Conservation (phyloP, 169 alveolate genomes). For the Pseudocohnilembus persalinus region DNA sequence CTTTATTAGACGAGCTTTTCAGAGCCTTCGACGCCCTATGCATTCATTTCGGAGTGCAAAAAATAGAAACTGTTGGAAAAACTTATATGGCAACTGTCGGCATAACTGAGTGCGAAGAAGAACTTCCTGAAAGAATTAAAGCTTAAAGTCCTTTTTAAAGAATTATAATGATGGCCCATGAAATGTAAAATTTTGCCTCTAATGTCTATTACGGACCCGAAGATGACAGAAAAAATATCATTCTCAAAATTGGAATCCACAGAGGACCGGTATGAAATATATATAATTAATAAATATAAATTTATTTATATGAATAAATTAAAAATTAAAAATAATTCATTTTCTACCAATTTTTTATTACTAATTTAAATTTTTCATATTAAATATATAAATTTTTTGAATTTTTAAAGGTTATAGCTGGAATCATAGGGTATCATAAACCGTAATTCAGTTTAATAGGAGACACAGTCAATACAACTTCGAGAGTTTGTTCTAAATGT, state of each 20-base stretch:
- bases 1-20: slow-evolving; percentile 85
- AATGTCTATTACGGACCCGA: not conserved
- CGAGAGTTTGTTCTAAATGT: slow-evolving; percentile 77
- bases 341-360: no score
- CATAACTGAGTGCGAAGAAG: slow-evolving; percentile 66
- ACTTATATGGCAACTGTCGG: slow-evolving; percentile 90
- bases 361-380: slow-evolving; percentile 60
- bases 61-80: slow-evolving; percentile 90
- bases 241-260: not conserved
- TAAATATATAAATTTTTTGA: slow-evolving; percentile 50
- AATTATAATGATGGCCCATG: not conserved
- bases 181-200: not conserved
- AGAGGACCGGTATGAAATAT: not conserved
- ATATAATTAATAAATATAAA: no score
- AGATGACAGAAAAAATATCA: not conserved
- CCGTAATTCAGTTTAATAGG: slow-evolving; percentile 87
- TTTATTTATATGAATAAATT: no score
- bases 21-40: slow-evolving; percentile 79
- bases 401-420: slow-evolving; percentile 83
- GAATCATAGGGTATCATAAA: slow-evolving; percentile 85
- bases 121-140: not conserved
- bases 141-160: not conserved
- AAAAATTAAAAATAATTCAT: no score
- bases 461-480: slow-evolving; percentile 86
- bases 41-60: slow-evolving; percentile 70